These are phyloP conservation scores for Nakataea oryzae DNA, from an alignment of 2,329 filamentous ascomycete species.

Conservation along the genomic window DNA sequence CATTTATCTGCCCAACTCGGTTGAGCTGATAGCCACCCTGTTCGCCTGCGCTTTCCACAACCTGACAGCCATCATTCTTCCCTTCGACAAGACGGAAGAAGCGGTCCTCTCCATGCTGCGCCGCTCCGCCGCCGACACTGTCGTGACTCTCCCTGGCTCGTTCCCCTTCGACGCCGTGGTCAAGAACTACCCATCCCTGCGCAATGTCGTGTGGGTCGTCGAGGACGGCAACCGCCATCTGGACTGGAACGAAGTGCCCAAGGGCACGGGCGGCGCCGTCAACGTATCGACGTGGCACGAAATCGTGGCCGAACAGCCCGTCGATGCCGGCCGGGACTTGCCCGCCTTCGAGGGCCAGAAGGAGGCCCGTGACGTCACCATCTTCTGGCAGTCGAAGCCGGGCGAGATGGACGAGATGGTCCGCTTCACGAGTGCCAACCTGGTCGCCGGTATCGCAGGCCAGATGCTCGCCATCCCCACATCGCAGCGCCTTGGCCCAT, in stretches of 20 bases:
- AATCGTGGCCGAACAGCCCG: slow-evolving; percentile 61
- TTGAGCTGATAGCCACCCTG: slow-evolving; percentile 72
- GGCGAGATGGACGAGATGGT: slow-evolving; percentile 57
- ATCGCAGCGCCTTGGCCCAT: slow-evolving; percentile 59
- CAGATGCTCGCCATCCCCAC: slow-evolving; percentile 68
- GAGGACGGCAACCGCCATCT: slow-evolving; percentile 85
- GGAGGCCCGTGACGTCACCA: slow-evolving; percentile 45
- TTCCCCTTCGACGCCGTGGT: slow-evolving; percentile 68
- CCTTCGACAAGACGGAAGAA: slow-evolving; percentile 65
- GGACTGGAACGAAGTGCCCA: slow-evolving; percentile 86
- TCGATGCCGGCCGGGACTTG: slow-evolving; percentile 48
- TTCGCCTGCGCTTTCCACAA: slow-evolving; percentile 90
- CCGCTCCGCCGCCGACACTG: slow-evolving; percentile 63
- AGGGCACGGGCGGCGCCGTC: slow-evolving; percentile 62
- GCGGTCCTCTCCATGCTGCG: slow-evolving; percentile 62
- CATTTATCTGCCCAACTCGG: slow-evolving; percentile 84
- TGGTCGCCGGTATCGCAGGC: slow-evolving; percentile 78
- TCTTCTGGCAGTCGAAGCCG: slow-evolving; percentile 53
- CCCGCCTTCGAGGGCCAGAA: slow-evolving; percentile 48
- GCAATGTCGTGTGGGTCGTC: slow-evolving; percentile 82
- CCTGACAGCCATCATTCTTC: slow-evolving; percentile 73
- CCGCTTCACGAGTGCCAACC: slow-evolving; percentile 70
- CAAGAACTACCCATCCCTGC: slow-evolving; percentile 58
- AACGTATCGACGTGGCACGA: slow-evolving; percentile 92
- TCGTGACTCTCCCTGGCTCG: slow-evolving; percentile 79